Percentiles rank a stretch among this genome's conserved stretches.
Evolutionary conservation across 371 early-diverging fungal genomes (phyloP).

Genomic region (Smittium mucronatum): DNA sequence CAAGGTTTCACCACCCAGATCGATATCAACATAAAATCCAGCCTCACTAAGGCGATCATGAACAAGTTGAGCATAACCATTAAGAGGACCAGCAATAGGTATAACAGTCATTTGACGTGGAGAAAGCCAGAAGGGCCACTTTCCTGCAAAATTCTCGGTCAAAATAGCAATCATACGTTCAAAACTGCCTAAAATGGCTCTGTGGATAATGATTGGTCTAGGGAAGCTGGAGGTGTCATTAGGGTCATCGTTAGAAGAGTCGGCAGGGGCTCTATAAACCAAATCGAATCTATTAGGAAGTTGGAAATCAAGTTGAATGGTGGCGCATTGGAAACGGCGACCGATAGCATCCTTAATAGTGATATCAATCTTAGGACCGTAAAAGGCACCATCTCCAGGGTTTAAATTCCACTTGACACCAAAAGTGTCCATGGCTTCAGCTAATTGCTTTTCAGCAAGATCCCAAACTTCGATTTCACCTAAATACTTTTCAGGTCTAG

Average conservation of each 20-base stretch:
- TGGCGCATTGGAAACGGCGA: slow-evolving; percentile 95
- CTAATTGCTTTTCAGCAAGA: slow-evolving; percentile 67
- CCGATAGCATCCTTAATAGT: slow-evolving; percentile 88
- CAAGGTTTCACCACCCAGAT: slow-evolving; percentile 72
- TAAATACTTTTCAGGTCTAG: slow-evolving; percentile 93
- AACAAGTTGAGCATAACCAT: slow-evolving; percentile 54
- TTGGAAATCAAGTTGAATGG: slow-evolving; percentile 97
- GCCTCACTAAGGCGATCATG: slow-evolving; percentile 43
- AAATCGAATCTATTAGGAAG: slow-evolving; percentile 88
- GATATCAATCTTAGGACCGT: slow-evolving; percentile 99
- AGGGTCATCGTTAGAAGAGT: slow-evolving; percentile 9
- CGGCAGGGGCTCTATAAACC: slow-evolving; percentile 56
- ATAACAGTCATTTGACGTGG: slow-evolving; percentile 92
- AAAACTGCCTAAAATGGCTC: slow-evolving; percentile 97
- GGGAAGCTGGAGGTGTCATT: slow-evolving; percentile 31
- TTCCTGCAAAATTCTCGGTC: slow-evolving; percentile 90
- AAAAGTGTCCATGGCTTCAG: slow-evolving; percentile 60
- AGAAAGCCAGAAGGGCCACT: slow-evolving; percentile 98
- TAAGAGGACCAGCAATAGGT: slow-evolving; percentile 54
- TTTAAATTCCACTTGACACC: slow-evolving; percentile 81
- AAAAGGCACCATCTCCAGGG: slow-evolving; percentile 99
- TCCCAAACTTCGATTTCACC: slow-evolving; percentile 90
- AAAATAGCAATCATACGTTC: slow-evolving; percentile 98
- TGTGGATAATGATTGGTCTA: slow-evolving; percentile 97
- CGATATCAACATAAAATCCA: slow-evolving; percentile 79